Base-by-base conservation (phyloP, 257 asterid species). In the Solanum lycopersicoides region DNA sequence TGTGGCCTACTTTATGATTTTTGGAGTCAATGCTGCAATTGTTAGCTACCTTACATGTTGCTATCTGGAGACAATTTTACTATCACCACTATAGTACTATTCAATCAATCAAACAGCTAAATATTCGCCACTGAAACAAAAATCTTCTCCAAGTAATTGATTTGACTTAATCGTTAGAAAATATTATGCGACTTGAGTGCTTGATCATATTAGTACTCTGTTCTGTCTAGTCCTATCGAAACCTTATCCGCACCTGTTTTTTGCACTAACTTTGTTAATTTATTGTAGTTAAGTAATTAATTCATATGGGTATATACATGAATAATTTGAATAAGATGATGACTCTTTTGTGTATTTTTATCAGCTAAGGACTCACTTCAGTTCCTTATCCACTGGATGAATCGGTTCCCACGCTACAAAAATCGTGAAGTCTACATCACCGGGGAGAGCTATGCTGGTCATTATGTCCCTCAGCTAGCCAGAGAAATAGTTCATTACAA, bases 401-500 rank as follows among this genome's bases (percentile, higher is more conserved):
- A 93, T 8, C 97, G 98, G 0, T 96, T 94, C 91, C 99, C 99
- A 8, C 94, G 95, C 2, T 96, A 95, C 94, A 93, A 88, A 65
- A 90, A 86, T 20, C 95, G 98, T 1, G 97, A 92, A 42, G 82
- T 95, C 20, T 96, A 94, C 71, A 88, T 96, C 20, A 91, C 96
- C 0, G 99, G 99, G 53, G 99, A 96, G 93, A 96, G 99, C 74
- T 96, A 96, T 12, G 99, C 99, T 14, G 99, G 99, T 3, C 99
- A 96, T 86, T 96, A 96, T 6, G 98, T 96, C 15, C 99, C 99
- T 84, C 99, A 96, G 69, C 85, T 96, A 86, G 98, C 98, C 21
- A 84, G 92, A 59, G 94, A 94, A 87, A 95, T 96, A 18, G 90
- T 96, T 20, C 63, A 90, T 18, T 89, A 95, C 86, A 96, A 96